These are phyloP conservation scores for Hypoxylon crocopeplum DNA, from an alignment of 495 filamentous ascomycete genomes.

Conservation along the genomic window DNA sequence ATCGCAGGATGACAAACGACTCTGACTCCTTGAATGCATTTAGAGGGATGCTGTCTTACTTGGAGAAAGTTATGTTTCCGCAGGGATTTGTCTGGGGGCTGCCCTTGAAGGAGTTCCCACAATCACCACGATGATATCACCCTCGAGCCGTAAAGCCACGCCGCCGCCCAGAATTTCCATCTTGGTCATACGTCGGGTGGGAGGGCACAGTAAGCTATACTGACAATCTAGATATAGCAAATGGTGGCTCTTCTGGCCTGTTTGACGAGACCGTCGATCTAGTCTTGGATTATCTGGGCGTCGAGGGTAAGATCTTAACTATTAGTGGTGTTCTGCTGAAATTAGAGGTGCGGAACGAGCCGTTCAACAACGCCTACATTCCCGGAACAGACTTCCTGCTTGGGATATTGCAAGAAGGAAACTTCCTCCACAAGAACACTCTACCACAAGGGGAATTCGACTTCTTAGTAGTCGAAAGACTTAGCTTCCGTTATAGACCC, in stretches of 20 bases:
- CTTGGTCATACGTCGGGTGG: conserved; percentile 32
- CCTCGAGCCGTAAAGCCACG: neutral
- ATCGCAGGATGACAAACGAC: conserved; percentile 21
- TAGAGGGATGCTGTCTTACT: conserved; percentile 7
- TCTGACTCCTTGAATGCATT: conserved; percentile 30
- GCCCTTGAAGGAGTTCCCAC: conserved; percentile 7
- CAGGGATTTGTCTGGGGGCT: conserved; percentile 28
- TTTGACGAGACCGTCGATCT: conserved; percentile 9
- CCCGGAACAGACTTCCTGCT: conserved; percentile 2
- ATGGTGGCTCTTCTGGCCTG: neutral
- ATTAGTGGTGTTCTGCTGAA: conserved; percentile 10
- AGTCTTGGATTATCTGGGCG: neutral
- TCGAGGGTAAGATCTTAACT: neutral
- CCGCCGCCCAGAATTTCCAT: conserved; percentile 13
- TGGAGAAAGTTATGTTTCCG: conserved; percentile 10
- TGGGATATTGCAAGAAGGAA: conserved; percentile 22
- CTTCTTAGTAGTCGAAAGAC: conserved; percentile 16
- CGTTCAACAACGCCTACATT: conserved; percentile 21
- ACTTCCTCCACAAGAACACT: conserved; percentile 30
- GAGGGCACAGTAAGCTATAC: conserved; percentile 1
- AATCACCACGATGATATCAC: conserved; percentile 24
- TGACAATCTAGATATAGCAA: neutral
- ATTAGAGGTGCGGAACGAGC: conserved; percentile 19
- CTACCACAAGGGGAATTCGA: conserved; percentile 7
- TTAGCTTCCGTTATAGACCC: neutral